A percentile compares a stretch with the other conserved stretches of the same genome.
Conservation (phyloP, 2,329 filamentous ascomycete species). For the Geosmithia putterillii region DNA sequence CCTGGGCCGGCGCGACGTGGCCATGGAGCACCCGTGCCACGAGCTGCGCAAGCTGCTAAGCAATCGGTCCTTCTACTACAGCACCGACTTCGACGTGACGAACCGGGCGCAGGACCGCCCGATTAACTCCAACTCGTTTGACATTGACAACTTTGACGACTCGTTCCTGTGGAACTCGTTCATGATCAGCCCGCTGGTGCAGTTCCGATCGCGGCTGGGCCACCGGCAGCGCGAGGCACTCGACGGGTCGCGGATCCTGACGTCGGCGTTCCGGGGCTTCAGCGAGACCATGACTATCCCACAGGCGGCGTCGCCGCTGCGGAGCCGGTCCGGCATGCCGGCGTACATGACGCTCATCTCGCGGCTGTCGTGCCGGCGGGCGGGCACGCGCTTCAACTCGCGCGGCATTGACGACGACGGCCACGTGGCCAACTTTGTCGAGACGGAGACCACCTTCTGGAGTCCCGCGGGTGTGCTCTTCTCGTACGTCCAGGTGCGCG, state of each 20-base stretch:
- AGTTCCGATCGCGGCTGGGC: conserved; percentile 74
- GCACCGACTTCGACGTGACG: conserved; percentile 94
- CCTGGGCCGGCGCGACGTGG: conserved; percentile 53
- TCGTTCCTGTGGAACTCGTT: conserved; percentile 96
- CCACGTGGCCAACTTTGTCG: conserved; percentile 97
- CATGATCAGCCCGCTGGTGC: conserved; percentile 87
- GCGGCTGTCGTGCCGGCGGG: conserved; percentile 76
- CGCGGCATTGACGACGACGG: conserved; percentile 95
- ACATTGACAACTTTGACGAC: conserved; percentile 86
- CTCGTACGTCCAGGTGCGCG: conserved; percentile 86
- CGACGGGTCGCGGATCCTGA: conserved; percentile 80
- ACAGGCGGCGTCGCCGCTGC: conserved; percentile 59
- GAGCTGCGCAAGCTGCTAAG: conserved; percentile 84
- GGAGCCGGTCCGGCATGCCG: conserved; percentile 57
- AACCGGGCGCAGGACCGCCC: conserved; percentile 82
- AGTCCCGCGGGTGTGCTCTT: conserved; percentile 67
- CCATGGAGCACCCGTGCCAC: conserved; percentile 77
- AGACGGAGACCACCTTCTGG: conserved; percentile 90
- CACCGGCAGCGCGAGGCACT: conserved; percentile 63
- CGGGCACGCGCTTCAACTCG: conserved; percentile 94
- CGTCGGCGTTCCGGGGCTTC: conserved; percentile 88
- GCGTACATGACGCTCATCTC: conserved; percentile 85
- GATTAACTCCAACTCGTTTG: conserved; percentile 65
- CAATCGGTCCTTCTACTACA: conserved; percentile 95
- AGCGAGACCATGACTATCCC: conserved; percentile 80